Conservation (phyloP, 306 rosid species). For the Acacia confusa region DNA sequence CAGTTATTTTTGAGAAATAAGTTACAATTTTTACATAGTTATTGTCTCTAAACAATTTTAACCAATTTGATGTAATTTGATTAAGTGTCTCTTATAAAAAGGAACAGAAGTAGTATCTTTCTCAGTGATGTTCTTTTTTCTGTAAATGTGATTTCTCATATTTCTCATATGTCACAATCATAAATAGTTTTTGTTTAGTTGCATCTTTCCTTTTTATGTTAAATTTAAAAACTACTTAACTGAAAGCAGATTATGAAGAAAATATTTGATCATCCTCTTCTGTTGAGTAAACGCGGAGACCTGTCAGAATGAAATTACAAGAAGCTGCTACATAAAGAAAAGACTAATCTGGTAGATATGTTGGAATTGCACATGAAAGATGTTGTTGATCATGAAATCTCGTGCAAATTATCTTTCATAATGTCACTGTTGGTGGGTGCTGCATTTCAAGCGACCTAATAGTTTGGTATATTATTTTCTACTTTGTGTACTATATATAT, state of each 20-base stretch:
- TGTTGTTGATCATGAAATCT: slow-evolving; percentile 46
- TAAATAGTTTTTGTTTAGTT: neutral
- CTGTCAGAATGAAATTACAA: too few relatives aligned
- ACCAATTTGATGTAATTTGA: too few relatives aligned
- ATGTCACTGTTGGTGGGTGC: slow-evolving; percentile 76
- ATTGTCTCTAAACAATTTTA: too few relatives aligned
- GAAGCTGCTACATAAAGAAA: slow-evolving; percentile 30
- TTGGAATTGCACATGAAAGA: slow-evolving; percentile 80
- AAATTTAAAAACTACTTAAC: slow-evolving; percentile 16
- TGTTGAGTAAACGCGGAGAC: slow-evolving; percentile 68
- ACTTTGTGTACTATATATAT: neutral
- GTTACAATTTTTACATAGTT: too few relatives aligned
- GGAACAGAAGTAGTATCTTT: neutral
- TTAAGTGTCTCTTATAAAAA: too few relatives aligned
- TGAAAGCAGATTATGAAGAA: slow-evolving; percentile 75
- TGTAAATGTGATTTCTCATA: neutral
- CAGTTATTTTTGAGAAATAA: too few relatives aligned
- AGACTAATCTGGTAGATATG: slow-evolving; percentile 63
- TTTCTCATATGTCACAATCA: neutral
- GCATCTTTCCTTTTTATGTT: neutral
- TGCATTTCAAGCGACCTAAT: slow-evolving; percentile 2
- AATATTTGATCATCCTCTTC: slow-evolving; percentile 90
- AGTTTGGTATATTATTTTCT: neutral
- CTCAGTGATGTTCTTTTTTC: neutral
- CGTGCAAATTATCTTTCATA: slow-evolving; percentile 86